Conservation (phyloP, 2,329 filamentous ascomycete species). For the Capronia coronata region DNA sequence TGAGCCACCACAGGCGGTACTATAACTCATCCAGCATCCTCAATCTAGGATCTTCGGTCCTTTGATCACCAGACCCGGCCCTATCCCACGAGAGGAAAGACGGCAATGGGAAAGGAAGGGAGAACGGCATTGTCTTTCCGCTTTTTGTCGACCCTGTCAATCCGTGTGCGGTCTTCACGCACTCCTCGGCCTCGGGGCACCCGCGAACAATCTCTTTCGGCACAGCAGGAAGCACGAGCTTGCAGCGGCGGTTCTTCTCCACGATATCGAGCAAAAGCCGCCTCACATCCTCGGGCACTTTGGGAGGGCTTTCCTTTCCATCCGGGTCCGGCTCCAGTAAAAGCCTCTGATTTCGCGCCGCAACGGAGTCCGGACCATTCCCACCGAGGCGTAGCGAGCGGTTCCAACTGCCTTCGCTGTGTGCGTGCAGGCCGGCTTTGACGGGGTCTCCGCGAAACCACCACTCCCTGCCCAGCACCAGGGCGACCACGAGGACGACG, state of each 20-base stretch:
- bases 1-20: too few species aligned
- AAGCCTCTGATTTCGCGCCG: slow-evolving; percentile 1
- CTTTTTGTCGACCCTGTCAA: neutral
- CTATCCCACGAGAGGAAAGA: too few species aligned
- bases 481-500: slow-evolving; percentile 12
- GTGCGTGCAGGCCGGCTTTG: slow-evolving; percentile 8
- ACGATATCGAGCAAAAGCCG: slow-evolving; percentile 14
- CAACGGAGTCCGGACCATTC: neutral
- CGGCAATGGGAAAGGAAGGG: neutral
- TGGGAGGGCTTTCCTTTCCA: neutral
- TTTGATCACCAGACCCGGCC: neutral
- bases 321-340: neutral
- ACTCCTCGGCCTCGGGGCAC: slow-evolving; percentile 4
- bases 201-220: slow-evolving; percentile 4
- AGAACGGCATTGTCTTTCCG: neutral
- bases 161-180: neutral
- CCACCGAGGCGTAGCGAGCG: slow-evolving; percentile 10
- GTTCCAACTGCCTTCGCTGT: slow-evolving; percentile 17
- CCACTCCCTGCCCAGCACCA: slow-evolving; percentile 18
- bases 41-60: slow-evolving; percentile 17
- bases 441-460: slow-evolving; percentile 17
- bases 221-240: slow-evolving; percentile 8
- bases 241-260: slow-evolving; percentile 13
- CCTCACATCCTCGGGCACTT: slow-evolving; percentile 17
- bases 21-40: slow-evolving; percentile 16